Evolutionary conservation across 73 alveolate genomes (phyloP), one percentile per base, ranked within the genome.

Genomic region (Tetrahymena elliotti): DNA sequence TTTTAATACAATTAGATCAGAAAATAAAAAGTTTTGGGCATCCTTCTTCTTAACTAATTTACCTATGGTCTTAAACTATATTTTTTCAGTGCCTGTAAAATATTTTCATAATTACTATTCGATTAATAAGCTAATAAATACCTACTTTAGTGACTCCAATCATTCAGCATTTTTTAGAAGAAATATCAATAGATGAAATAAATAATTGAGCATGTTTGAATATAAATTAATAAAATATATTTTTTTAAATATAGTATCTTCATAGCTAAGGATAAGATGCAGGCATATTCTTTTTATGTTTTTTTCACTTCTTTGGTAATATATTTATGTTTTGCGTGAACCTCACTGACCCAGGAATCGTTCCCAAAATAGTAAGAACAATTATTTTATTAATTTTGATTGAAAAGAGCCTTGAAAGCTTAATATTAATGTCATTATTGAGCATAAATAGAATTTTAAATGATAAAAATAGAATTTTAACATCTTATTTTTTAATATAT

Each of bases 291-390:
- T 52, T 94, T 16, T 84, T 94, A 53, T 41, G 83, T 34, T 39
- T 94, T 18, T 52, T 47, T 22, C 93, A 84, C 52, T 31, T 93
- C 31, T 40, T 92, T 84, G 84, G 82, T 34, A 84, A 94, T 31
- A 1, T 88, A 9, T 88, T 88, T 92, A 88, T 94, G 68, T 52
- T 92, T 47, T 52, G 82, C 38, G 93, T 94, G 41, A 93, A 84
- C 18, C 93, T 94, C 53, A 41, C 93, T 37, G 96, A 94, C 53
- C 96, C 96, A 88, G 96, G 96, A 18, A 94, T 94, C 47, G 84
- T 94, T 16, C 96, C 96, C 4, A 94, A 88, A 88, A 94, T 94
- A 35, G 96, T 94, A 94, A 40, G 4, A 12, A 35, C 82, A 20
- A 88, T 94, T n/a, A 24, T n/a, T n/a, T n/a, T n/a, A n/a, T n/a